A percentile compares a stretch with the other conserved stretches of the same genome.
Conservation (phyloP, 2,329 filamentous ascomycete species). For the Exophiala mesophila region DNA sequence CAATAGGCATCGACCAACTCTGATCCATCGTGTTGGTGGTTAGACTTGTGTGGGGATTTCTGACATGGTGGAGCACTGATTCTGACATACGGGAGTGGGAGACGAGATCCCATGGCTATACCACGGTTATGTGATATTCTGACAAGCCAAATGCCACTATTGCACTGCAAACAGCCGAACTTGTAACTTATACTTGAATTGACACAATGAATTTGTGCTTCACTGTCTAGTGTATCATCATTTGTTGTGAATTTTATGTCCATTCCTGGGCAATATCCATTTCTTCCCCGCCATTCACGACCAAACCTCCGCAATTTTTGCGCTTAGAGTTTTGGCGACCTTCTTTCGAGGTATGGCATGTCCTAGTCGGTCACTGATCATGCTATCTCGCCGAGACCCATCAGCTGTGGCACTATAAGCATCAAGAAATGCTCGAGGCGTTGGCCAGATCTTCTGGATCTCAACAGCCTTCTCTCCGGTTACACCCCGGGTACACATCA, state of each 20-base stretch:
- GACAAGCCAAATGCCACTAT: too few species aligned
- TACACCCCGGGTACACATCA: slow-evolving; percentile 73
- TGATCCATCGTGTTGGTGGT: too few species aligned
- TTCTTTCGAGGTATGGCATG: slow-evolving; percentile 61
- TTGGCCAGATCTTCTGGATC: slow-evolving; percentile 74
- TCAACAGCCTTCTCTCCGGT: slow-evolving; percentile 74
- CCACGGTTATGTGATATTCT: background rate
- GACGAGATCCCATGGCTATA: background rate
- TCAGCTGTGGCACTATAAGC: slow-evolving; percentile 56
- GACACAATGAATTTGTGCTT: too few species aligned
- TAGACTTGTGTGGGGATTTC: background rate
- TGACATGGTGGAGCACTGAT: background rate
- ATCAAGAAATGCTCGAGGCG: slow-evolving; percentile 65
- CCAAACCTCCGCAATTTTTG: slow-evolving; percentile 42
- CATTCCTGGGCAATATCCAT: too few species aligned
- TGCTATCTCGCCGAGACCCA: slow-evolving; percentile 42
- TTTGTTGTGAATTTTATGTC: too few species aligned
- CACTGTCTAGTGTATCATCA: too few species aligned
- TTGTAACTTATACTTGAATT: too few species aligned
- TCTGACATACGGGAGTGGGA: too few species aligned
- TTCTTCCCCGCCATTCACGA: too few species aligned
- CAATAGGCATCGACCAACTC: too few species aligned
- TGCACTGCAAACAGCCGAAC: too few species aligned
- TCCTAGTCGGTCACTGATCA: slow-evolving; percentile 56
- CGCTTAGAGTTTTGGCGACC: slow-evolving; percentile 60